Conservation (phyloP, 768 basidiomycete species). For the Boletus pseudopeckii region DNA sequence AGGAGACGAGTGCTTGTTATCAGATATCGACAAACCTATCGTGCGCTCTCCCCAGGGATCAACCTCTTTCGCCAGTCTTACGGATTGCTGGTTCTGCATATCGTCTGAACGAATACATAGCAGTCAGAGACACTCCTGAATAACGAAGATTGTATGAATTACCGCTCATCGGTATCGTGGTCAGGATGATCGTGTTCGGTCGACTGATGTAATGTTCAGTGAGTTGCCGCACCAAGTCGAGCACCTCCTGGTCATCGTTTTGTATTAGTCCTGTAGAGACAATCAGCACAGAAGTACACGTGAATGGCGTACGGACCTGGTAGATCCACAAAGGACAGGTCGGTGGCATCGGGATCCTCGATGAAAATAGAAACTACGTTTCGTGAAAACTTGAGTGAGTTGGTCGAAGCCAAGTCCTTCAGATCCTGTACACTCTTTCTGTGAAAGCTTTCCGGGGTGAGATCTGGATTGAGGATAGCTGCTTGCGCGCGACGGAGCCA, state of each 20-base stretch:
- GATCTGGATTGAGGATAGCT: slow-evolving; percentile 38
- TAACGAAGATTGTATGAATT: neutral
- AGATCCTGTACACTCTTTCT: slow-evolving; percentile 26
- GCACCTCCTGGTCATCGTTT: slow-evolving; percentile 40
- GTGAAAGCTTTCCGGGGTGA: slow-evolving; percentile 17
- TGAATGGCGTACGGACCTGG: slow-evolving; percentile 39
- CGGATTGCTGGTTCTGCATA: slow-evolving; percentile 60
- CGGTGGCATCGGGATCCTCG: slow-evolving; percentile 42
- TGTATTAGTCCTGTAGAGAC: slow-evolving; percentile 50
- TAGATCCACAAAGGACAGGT: slow-evolving; percentile 52
- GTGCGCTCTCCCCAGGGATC: slow-evolving; percentile 58
- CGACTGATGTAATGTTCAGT: slow-evolving; percentile 45
- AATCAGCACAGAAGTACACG: slow-evolving; percentile 1
- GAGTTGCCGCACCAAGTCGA: slow-evolving; percentile 47
- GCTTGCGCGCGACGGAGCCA: slow-evolving; percentile 44
- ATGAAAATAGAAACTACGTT: slow-evolving; percentile 49
- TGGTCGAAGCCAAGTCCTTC: slow-evolving; percentile 10
- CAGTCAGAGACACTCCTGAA: neutral
- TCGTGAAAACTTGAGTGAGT: slow-evolving; percentile 41
- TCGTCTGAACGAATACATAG: slow-evolving; percentile 45
- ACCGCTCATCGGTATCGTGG: slow-evolving; percentile 67
- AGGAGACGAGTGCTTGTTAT: neutral
- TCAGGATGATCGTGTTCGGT: slow-evolving; percentile 58
- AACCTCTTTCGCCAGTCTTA: slow-evolving; percentile 47
- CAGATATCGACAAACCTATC: slow-evolving; percentile 43